phyloP scores from a whole-genome alignment of 345 rosid species.

The Eucalyptus marginata region DNA sequence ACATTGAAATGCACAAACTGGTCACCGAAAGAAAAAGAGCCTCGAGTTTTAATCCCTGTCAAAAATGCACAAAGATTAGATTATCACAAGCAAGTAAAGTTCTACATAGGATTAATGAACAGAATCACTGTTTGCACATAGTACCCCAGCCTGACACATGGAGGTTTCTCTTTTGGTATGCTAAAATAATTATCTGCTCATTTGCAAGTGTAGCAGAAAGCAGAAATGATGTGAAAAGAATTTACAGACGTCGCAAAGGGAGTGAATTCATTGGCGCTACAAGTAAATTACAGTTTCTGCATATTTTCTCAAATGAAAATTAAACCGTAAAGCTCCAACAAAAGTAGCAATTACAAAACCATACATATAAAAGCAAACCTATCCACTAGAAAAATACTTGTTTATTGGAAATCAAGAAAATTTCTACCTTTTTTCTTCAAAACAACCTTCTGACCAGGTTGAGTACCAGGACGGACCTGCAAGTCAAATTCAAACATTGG shows the following conservation, averaged over 20 bases:
- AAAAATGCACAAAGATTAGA: background rate
- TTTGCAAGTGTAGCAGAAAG: background rate
- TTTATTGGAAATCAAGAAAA: background rate
- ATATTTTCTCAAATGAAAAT: background rate
- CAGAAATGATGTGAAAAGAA: background rate
- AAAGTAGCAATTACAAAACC: background rate
- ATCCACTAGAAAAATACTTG: background rate
- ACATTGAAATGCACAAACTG: conserved; percentile 91
- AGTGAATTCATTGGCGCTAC: background rate
- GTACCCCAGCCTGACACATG: background rate
- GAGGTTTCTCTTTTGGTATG: background rate
- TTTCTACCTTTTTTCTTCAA: conserved; percentile 81
- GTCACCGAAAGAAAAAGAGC: conserved; percentile 65
- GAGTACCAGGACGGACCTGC: conserved; percentile 94
- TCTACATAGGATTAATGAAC: background rate
- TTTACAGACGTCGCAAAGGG: background rate
- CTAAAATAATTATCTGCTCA: background rate
- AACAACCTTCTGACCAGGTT: conserved; percentile 98
- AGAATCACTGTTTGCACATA: background rate
- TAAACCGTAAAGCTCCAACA: background rate
- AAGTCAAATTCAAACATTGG: background rate
- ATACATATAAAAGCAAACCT: background rate
- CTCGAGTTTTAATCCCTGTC: conserved; percentile 78
- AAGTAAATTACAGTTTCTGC: background rate
- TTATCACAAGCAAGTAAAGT: background rate